Percentiles rank a stretch among this genome's conserved stretches.
phyloP scores from a whole-genome alignment of 2,329 filamentous ascomycete genomes.

The Colletotrichum sp. region DNA sequence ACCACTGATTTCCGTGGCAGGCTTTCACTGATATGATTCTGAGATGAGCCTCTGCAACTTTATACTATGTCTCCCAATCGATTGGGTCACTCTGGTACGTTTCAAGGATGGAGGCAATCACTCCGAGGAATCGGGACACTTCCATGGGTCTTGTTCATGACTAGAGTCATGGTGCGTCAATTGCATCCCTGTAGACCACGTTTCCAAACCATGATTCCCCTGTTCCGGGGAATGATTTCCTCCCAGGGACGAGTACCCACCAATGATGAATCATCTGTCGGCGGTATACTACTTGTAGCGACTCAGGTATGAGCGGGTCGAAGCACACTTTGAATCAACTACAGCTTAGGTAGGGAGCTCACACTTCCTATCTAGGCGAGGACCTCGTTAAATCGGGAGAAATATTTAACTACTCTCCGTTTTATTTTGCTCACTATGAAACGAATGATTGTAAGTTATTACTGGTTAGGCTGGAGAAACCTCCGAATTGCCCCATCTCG shows the following conservation, averaged over 20 bases:
- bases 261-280: neutral
- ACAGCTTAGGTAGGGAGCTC: neutral
- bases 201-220: neutral
- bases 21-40: neutral
- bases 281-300: neutral
- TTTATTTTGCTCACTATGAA: neutral
- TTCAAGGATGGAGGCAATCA: neutral
- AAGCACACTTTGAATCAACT: neutral
- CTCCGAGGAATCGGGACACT: neutral
- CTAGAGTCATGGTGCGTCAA: too few relatives aligned
- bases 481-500: neutral
- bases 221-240: neutral
- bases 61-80: fast-evolving
- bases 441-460: neutral
- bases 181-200: neutral
- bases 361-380: neutral
- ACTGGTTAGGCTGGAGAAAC: neutral
- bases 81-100: neutral
- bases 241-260: neutral
- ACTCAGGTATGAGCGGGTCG: neutral
- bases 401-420: fast-evolving
- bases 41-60: neutral
- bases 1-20: neutral
- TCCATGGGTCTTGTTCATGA: neutral
- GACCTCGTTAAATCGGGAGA: neutral